phyloP scores from a whole-genome alignment of 805 yeast species.

The Kodamaea hsintzibuensis region DNA sequence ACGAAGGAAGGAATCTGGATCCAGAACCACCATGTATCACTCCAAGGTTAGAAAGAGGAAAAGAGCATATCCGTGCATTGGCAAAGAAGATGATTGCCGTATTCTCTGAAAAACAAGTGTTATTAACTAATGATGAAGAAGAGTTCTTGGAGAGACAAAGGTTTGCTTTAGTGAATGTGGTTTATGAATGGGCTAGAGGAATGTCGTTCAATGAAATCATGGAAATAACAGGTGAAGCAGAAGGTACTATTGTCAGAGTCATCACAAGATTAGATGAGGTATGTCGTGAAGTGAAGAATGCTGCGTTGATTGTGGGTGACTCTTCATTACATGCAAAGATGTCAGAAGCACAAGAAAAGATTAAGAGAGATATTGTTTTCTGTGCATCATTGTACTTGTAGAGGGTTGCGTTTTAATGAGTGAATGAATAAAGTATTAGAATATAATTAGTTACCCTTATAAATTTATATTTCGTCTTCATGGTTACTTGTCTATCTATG shows the following conservation, averaged over 20 bases:
- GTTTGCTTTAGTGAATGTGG: constrained; percentile 89
- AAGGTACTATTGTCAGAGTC: constrained; percentile 96
- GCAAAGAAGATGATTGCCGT: constrained; percentile 61
- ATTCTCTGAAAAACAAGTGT: constrained; percentile 67
- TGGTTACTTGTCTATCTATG: too few relatives aligned
- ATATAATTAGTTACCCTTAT: too few relatives aligned
- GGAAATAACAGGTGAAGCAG: constrained; percentile 85
- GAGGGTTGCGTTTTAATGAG: too few relatives aligned
- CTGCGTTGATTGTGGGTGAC: constrained; percentile 93
- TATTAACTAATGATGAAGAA: constrained; percentile 80
- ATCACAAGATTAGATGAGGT: constrained; percentile 92
- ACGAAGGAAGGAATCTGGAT: constrained; percentile 74
- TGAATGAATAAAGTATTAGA: too few relatives aligned
- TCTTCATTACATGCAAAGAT: constrained; percentile 85
- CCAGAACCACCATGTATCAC: constrained; percentile 67
- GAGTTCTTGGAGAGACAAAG: constrained; percentile 80
- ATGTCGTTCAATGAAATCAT: constrained; percentile 87
- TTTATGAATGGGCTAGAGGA: constrained; percentile 98
- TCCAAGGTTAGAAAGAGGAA: constrained; percentile 77
- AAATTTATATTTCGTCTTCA: too few relatives aligned
- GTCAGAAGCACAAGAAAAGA: constrained; percentile 89
- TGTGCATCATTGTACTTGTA: constrained; percentile 91
- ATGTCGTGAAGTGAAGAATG: constrained; percentile 91
- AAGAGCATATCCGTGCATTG: constrained; percentile 64
- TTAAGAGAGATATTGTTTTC: constrained; percentile 95